These are phyloP conservation scores for Sphaerulina musiva DNA, from an alignment of 2,329 filamentous ascomycete genomes.

Conservation along the genomic window DNA sequence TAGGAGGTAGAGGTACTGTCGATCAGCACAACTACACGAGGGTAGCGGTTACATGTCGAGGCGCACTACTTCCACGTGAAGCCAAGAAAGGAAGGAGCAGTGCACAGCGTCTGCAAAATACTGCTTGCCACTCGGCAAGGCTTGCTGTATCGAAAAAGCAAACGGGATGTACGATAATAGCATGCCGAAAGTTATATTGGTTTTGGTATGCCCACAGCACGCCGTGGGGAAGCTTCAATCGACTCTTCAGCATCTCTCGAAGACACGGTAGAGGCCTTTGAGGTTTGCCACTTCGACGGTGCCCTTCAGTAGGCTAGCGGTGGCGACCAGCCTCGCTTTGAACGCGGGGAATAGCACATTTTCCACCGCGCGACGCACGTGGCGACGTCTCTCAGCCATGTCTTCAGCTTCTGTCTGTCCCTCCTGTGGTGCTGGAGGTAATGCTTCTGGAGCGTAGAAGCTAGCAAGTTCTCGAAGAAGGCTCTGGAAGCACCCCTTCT, in stretches of 20 bases:
- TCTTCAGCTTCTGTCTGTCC: slow-evolving; percentile 40
- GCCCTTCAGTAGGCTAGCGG: slow-evolving; percentile 42
- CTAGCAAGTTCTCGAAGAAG: slow-evolving; percentile 81
- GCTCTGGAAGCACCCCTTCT: slow-evolving; percentile 76
- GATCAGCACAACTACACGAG: neutral
- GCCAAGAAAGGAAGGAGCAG: neutral
- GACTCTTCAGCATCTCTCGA: slow-evolving; percentile 25
- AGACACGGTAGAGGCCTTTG: slow-evolving; percentile 34
- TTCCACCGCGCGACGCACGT: slow-evolving; percentile 69
- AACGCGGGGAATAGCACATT: slow-evolving; percentile 86
- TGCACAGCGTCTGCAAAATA: neutral
- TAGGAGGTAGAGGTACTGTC: neutral
- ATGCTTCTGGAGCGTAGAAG: slow-evolving; percentile 82
- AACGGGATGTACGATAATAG: neutral
- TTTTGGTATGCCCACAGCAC: neutral
- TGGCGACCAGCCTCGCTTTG: slow-evolving; percentile 74
- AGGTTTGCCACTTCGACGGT: slow-evolving; percentile 34
- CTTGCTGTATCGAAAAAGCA: neutral
- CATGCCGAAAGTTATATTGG: neutral
- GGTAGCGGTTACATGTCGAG: neutral
- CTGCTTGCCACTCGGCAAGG: neutral
- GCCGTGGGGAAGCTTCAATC: neutral
- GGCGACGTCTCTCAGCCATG: slow-evolving; percentile 41
- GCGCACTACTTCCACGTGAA: neutral
- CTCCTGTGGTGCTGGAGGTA: slow-evolving; percentile 49